A percentile compares a stretch with the other conserved stretches of the same genome.
Conservation (phyloP, 2,329 filamentous ascomycete species). For the Apiospora sp. region DNA sequence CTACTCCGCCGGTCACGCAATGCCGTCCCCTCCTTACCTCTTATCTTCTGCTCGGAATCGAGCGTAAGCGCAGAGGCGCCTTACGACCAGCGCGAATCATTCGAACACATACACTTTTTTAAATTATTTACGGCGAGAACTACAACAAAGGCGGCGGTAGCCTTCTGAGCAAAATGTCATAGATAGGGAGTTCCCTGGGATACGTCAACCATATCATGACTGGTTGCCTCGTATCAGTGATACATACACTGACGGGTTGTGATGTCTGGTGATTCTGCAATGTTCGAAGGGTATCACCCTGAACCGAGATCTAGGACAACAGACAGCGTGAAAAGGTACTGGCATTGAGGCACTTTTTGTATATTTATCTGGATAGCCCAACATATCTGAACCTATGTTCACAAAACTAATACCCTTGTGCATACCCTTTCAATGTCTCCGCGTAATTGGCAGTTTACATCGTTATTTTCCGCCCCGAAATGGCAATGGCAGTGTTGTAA, state of each 20-base stretch:
- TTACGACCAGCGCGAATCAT: constrained; percentile 20
- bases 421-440: background rate
- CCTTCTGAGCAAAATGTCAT: constrained; percentile 20
- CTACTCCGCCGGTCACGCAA: constrained; percentile 29
- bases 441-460: too few species aligned
- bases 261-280: constrained; percentile 1
- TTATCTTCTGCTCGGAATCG: constrained; percentile 15
- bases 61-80: constrained; percentile 21
- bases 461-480: background rate
- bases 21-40: constrained; percentile 43
- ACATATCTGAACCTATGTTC: constrained; percentile 22
- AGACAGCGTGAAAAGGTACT: constrained; percentile 16
- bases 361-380: constrained; percentile 25
- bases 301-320: constrained; percentile 19
- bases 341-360: constrained; percentile 23
- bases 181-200: constrained; percentile 1
- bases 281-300: constrained; percentile 17
- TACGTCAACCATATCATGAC: background rate
- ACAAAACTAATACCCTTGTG: constrained; percentile 22
- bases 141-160: constrained; percentile 11
- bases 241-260: background rate
- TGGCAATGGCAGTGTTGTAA: background rate
- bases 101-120: constrained; percentile 18
- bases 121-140: constrained; percentile 17
- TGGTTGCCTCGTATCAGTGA: constrained; percentile 18